These are phyloP conservation scores for Candida sanyiensis DNA, from an alignment of 805 yeast genomes.

Conservation along the genomic window DNA sequence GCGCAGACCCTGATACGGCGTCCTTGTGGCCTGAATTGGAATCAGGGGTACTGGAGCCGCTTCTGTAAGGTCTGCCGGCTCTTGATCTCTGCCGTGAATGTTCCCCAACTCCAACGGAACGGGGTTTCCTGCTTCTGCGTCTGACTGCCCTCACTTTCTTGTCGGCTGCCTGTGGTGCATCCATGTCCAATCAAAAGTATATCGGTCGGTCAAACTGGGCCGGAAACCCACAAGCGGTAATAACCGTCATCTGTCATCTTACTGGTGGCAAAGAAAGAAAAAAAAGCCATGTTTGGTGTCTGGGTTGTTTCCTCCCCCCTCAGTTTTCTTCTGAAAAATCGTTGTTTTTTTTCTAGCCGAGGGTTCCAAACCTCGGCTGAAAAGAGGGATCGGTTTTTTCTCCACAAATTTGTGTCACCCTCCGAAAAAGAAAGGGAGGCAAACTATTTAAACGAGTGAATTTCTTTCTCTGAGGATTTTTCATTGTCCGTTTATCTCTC, in stretches of 20 bases:
- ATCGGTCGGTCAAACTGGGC: constrained; percentile 1
- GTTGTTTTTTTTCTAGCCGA: neutral
- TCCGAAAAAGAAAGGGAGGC: neutral
- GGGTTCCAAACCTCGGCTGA: constrained; percentile 4
- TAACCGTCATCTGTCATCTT: too few relatives aligned
- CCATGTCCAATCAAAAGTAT: neutral
- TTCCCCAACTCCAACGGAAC: too few relatives aligned
- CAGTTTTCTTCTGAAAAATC: neutral
- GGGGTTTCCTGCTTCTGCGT: neutral
- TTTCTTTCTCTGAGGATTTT: neutral
- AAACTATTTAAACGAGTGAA: constrained; percentile 2
- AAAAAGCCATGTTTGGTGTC: neutral
- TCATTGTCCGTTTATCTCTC: too few relatives aligned
- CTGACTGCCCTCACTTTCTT: constrained; percentile 1
- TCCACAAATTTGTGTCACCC: constrained; percentile 6
- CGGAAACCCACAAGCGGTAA: too few relatives aligned
- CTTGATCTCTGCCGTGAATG: too few relatives aligned
- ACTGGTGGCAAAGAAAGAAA: too few relatives aligned
- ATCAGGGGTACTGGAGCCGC: too few relatives aligned
- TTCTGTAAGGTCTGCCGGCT: neutral
- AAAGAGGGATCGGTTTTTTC: constrained; percentile 3
- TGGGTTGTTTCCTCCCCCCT: neutral
- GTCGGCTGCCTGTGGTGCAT: neutral
- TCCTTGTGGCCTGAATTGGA: too few relatives aligned
- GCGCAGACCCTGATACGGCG: too few relatives aligned